Evolutionary conservation across 1,284 basidiomycete genomes (phyloP).

Genomic region (Trametes hirsuta): DNA sequence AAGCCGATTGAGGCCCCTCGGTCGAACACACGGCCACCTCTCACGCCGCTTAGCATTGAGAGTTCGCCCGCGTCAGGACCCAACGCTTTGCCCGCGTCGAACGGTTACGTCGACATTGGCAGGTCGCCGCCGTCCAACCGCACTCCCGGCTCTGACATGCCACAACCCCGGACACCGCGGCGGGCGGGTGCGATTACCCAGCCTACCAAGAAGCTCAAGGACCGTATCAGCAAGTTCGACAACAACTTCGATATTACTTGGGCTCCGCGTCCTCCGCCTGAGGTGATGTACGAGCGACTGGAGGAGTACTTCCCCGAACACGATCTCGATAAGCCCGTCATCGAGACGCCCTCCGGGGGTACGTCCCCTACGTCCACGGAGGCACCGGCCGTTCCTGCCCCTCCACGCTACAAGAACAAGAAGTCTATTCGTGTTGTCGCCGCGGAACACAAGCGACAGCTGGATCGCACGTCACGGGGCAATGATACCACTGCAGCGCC

Average conservation of each 20-base stretch:
- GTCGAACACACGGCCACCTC: conserved; percentile 24
- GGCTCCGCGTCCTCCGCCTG: conserved; percentile 90
- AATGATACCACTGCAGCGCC: conserved; percentile 52
- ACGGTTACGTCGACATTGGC: conserved; percentile 19
- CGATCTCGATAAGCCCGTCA: conserved; percentile 94
- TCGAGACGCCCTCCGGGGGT: conserved; percentile 81
- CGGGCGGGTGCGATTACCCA: conserved; percentile 21
- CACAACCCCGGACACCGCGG: conserved; percentile 18
- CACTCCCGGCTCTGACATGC: conserved; percentile 26
- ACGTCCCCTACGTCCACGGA: conserved; percentile 79
- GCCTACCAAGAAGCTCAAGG: conserved; percentile 34
- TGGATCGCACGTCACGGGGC: conserved; percentile 60
- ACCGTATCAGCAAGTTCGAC: conserved; percentile 62
- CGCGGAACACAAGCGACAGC: conserved; percentile 74
- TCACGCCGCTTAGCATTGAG: conserved; percentile 34
- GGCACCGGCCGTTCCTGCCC: conserved; percentile 42
- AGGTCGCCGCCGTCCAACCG: conserved; percentile 25
- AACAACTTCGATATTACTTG: conserved; percentile 65
- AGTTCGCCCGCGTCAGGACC: conserved; percentile 25
- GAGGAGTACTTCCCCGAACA: conserved; percentile 97
- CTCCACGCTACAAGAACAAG: conserved; percentile 57
- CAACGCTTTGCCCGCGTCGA: conserved; percentile 19
- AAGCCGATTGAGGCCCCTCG: conserved; percentile 27
- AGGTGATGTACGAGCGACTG: conserved; percentile 92
- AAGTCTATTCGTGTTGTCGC: conserved; percentile 95